These are phyloP conservation scores for Monoraphidium neglectum DNA, from an alignment of 139 green algal species.

Conservation along the genomic window DNA sequence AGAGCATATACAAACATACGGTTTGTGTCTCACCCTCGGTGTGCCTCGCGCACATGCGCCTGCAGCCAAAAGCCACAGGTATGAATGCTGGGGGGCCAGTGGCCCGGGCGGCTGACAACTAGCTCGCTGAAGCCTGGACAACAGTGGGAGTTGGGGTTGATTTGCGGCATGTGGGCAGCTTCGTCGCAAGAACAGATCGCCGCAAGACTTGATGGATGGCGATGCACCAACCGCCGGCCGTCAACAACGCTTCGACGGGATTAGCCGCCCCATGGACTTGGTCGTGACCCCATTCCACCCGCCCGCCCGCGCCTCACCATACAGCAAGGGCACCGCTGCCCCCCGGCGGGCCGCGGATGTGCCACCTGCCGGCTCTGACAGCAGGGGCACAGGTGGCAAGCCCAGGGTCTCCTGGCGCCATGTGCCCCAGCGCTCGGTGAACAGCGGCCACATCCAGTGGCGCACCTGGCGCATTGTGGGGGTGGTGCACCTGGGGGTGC, in stretches of 20 bases:
- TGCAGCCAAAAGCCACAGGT: slow-evolving; percentile 57
- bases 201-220: too few relatives aligned
- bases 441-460: slow-evolving; percentile 86
- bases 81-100: slow-evolving; percentile 43
- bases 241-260: background rate
- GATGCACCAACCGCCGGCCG: background rate
- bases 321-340: slow-evolving; percentile 36
- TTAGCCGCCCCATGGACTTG: background rate
- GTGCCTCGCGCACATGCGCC: slow-evolving; percentile 10
- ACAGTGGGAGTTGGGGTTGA: background rate
- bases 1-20: too few relatives aligned
- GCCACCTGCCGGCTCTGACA: background rate
- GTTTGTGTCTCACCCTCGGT: slow-evolving; percentile 11
- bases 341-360: slow-evolving; percentile 10
- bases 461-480: slow-evolving; percentile 42
- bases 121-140: slow-evolving; percentile 50
- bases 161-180: background rate
- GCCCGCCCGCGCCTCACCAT: slow-evolving; percentile 29
- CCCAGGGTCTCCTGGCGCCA: slow-evolving; percentile 52
- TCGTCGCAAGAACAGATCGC: too few relatives aligned
- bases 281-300: background rate
- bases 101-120: slow-evolving; percentile 43
- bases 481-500: background rate
- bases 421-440: slow-evolving; percentile 58
- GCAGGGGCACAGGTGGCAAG: slow-evolving; percentile 45